phyloP scores from a whole-genome alignment of 2,329 filamentous ascomycete genomes.

The Fusarium caatingaense region DNA sequence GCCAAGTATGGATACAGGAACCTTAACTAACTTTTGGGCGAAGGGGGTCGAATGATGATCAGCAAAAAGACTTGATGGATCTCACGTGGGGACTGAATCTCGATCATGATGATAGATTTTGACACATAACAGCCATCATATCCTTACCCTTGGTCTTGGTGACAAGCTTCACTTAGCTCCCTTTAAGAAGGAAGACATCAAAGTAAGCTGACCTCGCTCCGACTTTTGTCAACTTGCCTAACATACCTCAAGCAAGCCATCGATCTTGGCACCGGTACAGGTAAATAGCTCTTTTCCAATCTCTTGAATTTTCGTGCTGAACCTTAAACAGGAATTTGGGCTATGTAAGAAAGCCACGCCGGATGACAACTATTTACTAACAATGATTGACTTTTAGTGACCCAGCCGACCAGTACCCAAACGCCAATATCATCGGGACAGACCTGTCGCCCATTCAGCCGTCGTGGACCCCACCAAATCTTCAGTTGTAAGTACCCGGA shows the following conservation, averaged over 20 bases:
- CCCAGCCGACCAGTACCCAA: slow-evolving; percentile 56
- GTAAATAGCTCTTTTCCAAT: slow-evolving; percentile 40
- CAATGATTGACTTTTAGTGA: slow-evolving; percentile 54
- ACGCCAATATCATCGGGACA: slow-evolving; percentile 60
- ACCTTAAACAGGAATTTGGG: slow-evolving; percentile 55
- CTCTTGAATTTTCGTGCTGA: not conserved
- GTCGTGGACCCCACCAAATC: slow-evolving; percentile 53
- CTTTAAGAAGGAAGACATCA: slow-evolving; percentile 38
- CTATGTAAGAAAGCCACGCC: slow-evolving; percentile 47
- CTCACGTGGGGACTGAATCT: slow-evolving; percentile 14
- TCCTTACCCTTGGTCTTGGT: slow-evolving; percentile 38
- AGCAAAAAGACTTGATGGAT: slow-evolving; percentile 41
- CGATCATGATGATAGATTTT: not conserved
- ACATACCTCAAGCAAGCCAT: slow-evolving; percentile 45
- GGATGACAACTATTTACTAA: not conserved
- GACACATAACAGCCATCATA: slow-evolving; percentile 27
- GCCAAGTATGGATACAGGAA: not conserved
- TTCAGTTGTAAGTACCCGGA: slow-evolving; percentile 52
- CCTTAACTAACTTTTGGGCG: not conserved
- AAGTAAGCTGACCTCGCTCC: slow-evolving; percentile 15
- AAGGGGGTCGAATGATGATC: slow-evolving; percentile 42
- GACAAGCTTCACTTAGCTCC: slow-evolving; percentile 39
- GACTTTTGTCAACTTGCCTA: not conserved
- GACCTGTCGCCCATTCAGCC: slow-evolving; percentile 59
- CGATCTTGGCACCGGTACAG: slow-evolving; percentile 68